Evolutionary conservation across 2,329 filamentous ascomycete species (phyloP), one percentile per base, ranked within the genome.

Genomic region (Alternaria alternata): DNA sequence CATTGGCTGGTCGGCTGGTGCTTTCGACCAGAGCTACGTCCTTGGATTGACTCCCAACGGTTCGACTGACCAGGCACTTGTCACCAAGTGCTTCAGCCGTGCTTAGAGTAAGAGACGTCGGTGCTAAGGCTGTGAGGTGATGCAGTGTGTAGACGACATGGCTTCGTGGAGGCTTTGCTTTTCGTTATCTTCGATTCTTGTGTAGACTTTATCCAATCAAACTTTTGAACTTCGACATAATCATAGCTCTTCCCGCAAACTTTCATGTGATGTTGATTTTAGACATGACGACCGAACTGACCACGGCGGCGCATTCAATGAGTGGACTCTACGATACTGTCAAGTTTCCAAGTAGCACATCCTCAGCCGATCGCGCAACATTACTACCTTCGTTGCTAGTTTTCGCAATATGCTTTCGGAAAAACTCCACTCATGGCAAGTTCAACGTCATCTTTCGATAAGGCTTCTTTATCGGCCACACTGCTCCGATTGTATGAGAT

Each of bases 1-100:
- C 38, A 68, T 63, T 11, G 62, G 62, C 2, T 76, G 73, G 73
- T 61, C 72, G 9, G 73, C 73, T n/a, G 73, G 73, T 30, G 70
- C 67, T 1, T 76, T 75, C 20, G 66, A 68, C 34, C 12, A 57
- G 28, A 64, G 60, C 14, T 76, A 75, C 44, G 69, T 67, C 38
- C 54, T 76, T 28, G 64, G 65, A 18, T 51, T 73, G 63, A 72
- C 67, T 4, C 73, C 73, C 7, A 65, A 32, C 1, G 39, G 49
- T 26, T 52, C 36, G 0, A 32, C 39, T 3, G 49, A 52, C 1
- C 22, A 26, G 8, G 36, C 34, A 3, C 36, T 52, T 39, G 49
- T 52, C 11, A 52, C 46, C 7, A 36, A 49, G 32, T 49, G 46
- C 46, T 49, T 49, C 2, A 49, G 46, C 46, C 46, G 46, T 8